Evolutionary conservation across 106 monocot genomes (phyloP).

Genomic region (Dioscorea zingiberensis): DNA sequence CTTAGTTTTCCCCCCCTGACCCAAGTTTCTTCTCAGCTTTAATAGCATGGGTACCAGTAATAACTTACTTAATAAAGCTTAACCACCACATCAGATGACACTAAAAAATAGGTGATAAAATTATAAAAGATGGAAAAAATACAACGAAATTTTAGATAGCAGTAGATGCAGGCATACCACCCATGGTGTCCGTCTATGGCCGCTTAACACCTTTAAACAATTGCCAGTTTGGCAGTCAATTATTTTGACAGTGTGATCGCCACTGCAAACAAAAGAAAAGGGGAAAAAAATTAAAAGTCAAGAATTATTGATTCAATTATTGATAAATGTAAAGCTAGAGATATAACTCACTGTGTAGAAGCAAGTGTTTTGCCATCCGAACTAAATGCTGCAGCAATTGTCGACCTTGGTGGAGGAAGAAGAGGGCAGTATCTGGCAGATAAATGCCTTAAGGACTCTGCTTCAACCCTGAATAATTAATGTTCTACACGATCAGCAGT

Average conservation of each 20-base stretch:
- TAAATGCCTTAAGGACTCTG: conserved; percentile 75
- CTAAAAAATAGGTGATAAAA: no score
- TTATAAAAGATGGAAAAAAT: no score
- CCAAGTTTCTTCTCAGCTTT: no score
- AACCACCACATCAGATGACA: no score
- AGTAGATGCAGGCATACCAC: conserved; percentile 61
- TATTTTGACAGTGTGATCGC: conserved; percentile 97
- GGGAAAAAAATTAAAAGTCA: neutral
- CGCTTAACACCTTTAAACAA: conserved; percentile 84
- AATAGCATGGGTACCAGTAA: no score
- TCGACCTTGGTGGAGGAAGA: conserved; percentile 89
- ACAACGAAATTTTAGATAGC: neutral
- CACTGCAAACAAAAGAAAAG: conserved; percentile 40
- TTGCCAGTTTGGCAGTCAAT: conserved; percentile 82
- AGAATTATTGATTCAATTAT: no score
- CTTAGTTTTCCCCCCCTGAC: no score
- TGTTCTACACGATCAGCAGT: neutral
- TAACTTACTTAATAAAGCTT: no score
- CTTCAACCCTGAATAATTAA: conserved; percentile 63
- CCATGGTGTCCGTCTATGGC: conserved; percentile 99
- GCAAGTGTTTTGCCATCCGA: conserved; percentile 88
- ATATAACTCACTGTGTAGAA: conserved; percentile 81
- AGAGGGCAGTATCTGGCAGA: conserved; percentile 93
- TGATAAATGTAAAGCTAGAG: no score
- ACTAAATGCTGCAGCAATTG: conserved; percentile 98